phyloP scores from a whole-genome alignment of 2,329 filamentous ascomycete species.

The Penicillium vulpinum region DNA sequence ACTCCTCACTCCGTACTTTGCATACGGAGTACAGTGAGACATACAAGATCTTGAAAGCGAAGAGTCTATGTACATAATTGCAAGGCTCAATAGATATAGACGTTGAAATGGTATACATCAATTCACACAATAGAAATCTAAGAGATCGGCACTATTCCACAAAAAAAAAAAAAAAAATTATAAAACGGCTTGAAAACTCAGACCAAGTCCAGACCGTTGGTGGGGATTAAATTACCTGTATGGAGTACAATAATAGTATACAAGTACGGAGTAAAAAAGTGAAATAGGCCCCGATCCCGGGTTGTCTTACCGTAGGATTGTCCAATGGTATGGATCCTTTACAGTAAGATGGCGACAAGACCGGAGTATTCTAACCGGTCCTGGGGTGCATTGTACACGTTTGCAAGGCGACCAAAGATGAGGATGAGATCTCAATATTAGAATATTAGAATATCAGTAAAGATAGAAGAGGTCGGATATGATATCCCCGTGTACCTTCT shows the following conservation, averaged over 20 bases:
- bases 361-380: conserved; percentile 5
- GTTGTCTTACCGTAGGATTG: not conserved
- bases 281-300: not conserved
- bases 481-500: not conserved
- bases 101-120: not conserved
- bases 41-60: not conserved
- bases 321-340: not conserved
- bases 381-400: not conserved
- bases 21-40: not conserved
- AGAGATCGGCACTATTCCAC: conserved; percentile 9
- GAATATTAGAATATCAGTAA: no score
- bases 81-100: not conserved
- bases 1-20: no score
- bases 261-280: not conserved
- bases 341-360: not conserved
- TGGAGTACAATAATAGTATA: not conserved
- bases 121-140: not conserved
- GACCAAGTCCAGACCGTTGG: conserved; percentile 7
- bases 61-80: not conserved
- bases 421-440: not conserved
- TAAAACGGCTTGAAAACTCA: conserved; percentile 2
- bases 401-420: not conserved
- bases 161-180: not conserved
- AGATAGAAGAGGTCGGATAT: not conserved
- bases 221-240: not conserved